Percentiles rank a stretch among this genome's conserved stretches.
Evolutionary conservation across 2,329 filamentous ascomycete genomes (phyloP).

Genomic region (Colletotrichum sojae): DNA sequence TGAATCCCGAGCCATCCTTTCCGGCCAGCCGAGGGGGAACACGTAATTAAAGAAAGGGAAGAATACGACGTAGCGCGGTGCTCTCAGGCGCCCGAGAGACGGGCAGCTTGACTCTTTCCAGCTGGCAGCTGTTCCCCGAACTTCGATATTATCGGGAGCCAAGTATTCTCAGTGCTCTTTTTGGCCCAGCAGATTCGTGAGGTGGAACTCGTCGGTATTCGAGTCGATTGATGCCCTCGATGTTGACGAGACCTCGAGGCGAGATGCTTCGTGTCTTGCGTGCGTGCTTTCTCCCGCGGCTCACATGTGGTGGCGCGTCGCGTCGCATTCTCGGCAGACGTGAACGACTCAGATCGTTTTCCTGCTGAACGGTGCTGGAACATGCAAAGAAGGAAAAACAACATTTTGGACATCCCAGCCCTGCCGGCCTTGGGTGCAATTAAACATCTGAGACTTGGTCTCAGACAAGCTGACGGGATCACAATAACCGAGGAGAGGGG

Average conservation of each 20-base stretch:
- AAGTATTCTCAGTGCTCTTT: slow-evolving; percentile 25
- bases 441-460: slow-evolving; percentile 34
- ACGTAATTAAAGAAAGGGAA: neutral
- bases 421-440: slow-evolving; percentile 15
- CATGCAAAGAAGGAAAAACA: slow-evolving; percentile 2
- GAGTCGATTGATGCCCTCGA: neutral
- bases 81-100: neutral
- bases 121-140: neutral
- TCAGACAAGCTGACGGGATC: slow-evolving; percentile 20
- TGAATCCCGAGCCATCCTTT: neutral
- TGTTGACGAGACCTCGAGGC: neutral
- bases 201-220: slow-evolving; percentile 10
- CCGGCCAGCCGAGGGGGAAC: neutral
- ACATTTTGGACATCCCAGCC: slow-evolving; percentile 7
- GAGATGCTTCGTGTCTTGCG: neutral
- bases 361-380: neutral
- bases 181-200: slow-evolving; percentile 2
- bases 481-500: slow-evolving; percentile 1
- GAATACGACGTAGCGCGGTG: neutral
- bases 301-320: neutral
- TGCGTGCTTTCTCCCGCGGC: neutral
- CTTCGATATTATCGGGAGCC: slow-evolving; percentile 13
- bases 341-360: slow-evolving; percentile 6
- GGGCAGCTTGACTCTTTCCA: neutral
- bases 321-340: slow-evolving; percentile 21